Evolutionary conservation across 148 eudicot species (phyloP).

Genomic region (Rhododendron simsii): DNA sequence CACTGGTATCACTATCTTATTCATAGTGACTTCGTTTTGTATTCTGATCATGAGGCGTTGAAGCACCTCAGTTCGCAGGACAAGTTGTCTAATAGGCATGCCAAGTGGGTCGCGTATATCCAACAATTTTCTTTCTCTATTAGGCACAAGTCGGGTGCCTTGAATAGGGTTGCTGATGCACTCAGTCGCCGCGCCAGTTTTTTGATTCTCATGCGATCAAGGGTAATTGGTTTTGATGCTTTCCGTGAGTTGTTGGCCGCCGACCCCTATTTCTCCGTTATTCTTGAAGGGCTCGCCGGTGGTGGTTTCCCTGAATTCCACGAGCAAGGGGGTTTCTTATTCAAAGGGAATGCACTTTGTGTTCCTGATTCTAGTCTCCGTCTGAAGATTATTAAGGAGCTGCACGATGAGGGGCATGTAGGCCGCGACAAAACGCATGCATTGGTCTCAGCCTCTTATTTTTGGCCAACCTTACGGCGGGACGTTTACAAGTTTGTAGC

Average conservation of each 20-base stretch:
- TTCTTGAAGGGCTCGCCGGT: background rate
- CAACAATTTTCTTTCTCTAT: background rate
- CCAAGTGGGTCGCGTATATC: background rate
- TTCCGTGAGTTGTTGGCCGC: background rate
- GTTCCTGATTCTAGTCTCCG: background rate
- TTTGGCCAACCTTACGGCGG: background rate
- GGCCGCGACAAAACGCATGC: background rate
- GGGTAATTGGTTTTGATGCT: background rate
- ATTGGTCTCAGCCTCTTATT: background rate
- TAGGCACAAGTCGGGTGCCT: background rate
- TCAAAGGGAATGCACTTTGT: background rate
- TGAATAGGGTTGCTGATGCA: background rate
- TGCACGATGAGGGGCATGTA: background rate
- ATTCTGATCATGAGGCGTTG: background rate
- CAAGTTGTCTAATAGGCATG: background rate
- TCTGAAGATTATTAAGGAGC: background rate
- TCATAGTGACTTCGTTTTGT: background rate
- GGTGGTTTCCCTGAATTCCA: background rate
- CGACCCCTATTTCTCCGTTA: background rate
- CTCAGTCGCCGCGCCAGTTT: background rate
- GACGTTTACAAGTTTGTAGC: background rate
- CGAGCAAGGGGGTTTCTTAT: background rate
- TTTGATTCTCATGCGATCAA: background rate
- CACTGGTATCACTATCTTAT: background rate
- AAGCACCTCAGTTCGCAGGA: background rate